Evolutionary conservation across 2,329 filamentous ascomycete species (phyloP).

Genomic region (Rhynchosporium secalis): DNA sequence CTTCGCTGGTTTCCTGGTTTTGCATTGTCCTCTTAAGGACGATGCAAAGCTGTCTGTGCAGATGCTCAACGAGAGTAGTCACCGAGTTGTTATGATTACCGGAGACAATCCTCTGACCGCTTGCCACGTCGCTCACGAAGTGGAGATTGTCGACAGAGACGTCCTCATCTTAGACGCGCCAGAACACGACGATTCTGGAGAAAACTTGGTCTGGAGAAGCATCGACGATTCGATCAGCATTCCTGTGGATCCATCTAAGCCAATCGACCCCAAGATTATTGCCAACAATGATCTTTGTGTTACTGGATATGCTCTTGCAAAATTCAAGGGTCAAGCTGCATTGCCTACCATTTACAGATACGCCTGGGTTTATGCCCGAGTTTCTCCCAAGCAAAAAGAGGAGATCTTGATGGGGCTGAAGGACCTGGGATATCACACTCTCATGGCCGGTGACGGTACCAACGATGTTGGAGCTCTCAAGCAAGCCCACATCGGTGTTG

Average conservation of each 20-base stretch:
- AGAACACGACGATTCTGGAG: constrained; percentile 79
- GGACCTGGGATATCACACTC: constrained; percentile 93
- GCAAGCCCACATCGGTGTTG: constrained; percentile 96
- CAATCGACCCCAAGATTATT: constrained; percentile 78
- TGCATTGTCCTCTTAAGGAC: constrained; percentile 94
- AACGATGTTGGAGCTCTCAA: constrained; percentile 98
- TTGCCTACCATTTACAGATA: constrained; percentile 79
- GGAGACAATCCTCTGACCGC: constrained; percentile 97
- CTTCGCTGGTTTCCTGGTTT: constrained; percentile 93
- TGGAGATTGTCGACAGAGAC: constrained; percentile 96
- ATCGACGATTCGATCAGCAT: constrained; percentile 88
- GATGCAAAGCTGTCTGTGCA: constrained; percentile 91
- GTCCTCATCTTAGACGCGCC: constrained; percentile 93
- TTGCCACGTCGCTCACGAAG: constrained; percentile 90
- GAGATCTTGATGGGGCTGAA: constrained; percentile 96
- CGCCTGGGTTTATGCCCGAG: constrained; percentile 96
- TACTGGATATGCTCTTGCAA: constrained; percentile 88
- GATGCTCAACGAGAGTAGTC: constrained; percentile 98
- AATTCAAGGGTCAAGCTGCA: constrained; percentile 79
- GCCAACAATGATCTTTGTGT: constrained; percentile 89
- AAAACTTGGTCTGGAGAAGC: constrained; percentile 89
- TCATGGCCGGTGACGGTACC: constrained; percentile 98
- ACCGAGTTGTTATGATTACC: constrained; percentile 98
- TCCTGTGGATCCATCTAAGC: constrained; percentile 78
- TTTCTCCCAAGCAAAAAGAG: constrained; percentile 98